phyloP scores from a whole-genome alignment of 2,329 filamentous ascomycete species.

The Sporothrix humicola region DNA sequence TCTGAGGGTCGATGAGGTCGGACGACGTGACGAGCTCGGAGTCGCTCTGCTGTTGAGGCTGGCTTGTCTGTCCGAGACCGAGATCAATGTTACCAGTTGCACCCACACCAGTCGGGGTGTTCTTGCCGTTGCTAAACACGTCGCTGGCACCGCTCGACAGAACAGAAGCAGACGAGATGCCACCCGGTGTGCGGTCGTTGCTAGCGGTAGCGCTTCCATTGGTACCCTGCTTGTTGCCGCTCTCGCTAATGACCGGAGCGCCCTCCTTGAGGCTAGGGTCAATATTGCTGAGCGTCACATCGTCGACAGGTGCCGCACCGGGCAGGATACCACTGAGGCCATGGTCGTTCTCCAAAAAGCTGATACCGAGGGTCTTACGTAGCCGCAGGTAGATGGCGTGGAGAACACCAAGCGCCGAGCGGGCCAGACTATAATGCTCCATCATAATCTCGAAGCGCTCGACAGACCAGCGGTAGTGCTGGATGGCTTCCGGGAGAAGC shows the following conservation, averaged over 20 bases:
- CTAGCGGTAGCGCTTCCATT: slow-evolving; percentile 6
- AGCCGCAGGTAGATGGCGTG: slow-evolving; percentile 61
- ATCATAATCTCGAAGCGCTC: slow-evolving; percentile 64
- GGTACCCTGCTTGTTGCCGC: neutral
- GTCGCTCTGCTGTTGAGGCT: neutral
- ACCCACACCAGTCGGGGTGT: neutral
- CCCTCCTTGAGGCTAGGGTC: slow-evolving; percentile 37
- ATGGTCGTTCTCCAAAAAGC: slow-evolving; percentile 40
- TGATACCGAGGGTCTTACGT: slow-evolving; percentile 54
- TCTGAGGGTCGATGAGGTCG: slow-evolving; percentile 25
- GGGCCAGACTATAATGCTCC: slow-evolving; percentile 59
- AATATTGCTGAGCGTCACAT: slow-evolving; percentile 37
- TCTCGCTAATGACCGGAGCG: neutral
- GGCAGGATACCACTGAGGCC: slow-evolving; percentile 24
- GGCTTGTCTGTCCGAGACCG: neutral
- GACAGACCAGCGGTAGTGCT: slow-evolving; percentile 65
- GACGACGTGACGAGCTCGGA: neutral
- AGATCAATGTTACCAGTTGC: neutral
- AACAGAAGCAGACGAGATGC: slow-evolving; percentile 20
- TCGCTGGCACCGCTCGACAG: slow-evolving; percentile 34
- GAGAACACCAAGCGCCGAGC: slow-evolving; percentile 60
- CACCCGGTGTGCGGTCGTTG: slow-evolving; percentile 31
- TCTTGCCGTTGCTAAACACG: slow-evolving; percentile 23
- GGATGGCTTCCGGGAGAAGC: slow-evolving; percentile 53
- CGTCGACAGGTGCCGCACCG: slow-evolving; percentile 33